Evolutionary conservation across 1,284 basidiomycete genomes (phyloP).

Genomic region (Afroboletus lepidellus): DNA sequence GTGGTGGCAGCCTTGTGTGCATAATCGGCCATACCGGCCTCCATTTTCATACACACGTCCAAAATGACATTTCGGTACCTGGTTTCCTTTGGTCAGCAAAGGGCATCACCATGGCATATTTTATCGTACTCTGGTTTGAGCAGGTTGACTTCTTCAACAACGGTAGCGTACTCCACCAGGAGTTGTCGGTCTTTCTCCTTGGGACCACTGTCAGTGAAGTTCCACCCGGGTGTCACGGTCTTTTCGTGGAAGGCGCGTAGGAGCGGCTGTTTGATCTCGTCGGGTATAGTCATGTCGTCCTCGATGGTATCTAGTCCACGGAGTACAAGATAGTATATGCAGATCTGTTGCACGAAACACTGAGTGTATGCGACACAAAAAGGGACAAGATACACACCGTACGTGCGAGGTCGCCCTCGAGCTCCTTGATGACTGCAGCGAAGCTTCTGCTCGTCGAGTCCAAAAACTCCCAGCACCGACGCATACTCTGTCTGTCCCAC

Average conservation of each 20-base stretch:
- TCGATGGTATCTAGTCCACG: conserved; percentile 95
- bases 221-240: conserved; percentile 86
- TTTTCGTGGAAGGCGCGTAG: conserved; percentile 84
- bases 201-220: conserved; percentile 79
- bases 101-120: not conserved
- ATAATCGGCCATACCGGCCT: conserved; percentile 94
- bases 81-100: conserved; percentile 3
- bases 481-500: conserved; percentile 85
- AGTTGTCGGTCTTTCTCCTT: conserved; percentile 90
- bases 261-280: conserved; percentile 83
- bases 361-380: not conserved
- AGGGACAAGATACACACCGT: conserved; percentile 58
- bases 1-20: conserved; percentile 78
- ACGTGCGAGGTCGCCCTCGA: conserved; percentile 92
- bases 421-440: conserved; percentile 92
- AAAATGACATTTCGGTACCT: conserved; percentile 85
- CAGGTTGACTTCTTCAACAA: conserved; percentile 80
- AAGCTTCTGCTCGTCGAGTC: conserved; percentile 91
- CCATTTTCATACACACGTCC: conserved; percentile 86
- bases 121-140: conserved; percentile 60
- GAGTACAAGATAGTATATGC: conserved; percentile 93
- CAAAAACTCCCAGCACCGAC: conserved; percentile 87
- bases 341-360: conserved; percentile 56
- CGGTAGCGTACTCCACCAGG: conserved; percentile 81
- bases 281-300: conserved; percentile 96